A percentile compares a stretch with the other conserved stretches of the same genome.
Evolutionary conservation across 2,329 filamentous ascomycete species (phyloP).

Genomic region (Allantophomopsis lycopodina): DNA sequence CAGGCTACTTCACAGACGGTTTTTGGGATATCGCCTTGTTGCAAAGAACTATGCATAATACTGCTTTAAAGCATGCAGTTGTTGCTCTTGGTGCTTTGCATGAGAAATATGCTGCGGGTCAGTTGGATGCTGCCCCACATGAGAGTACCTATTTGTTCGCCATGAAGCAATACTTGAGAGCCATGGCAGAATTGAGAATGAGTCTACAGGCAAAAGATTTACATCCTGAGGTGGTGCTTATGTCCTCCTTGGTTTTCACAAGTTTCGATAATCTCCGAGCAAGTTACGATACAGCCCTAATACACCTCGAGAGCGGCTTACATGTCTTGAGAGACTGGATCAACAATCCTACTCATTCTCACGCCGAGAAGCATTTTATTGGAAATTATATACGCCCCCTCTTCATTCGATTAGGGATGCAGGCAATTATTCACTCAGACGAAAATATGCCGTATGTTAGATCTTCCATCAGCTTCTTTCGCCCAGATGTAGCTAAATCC

Average conservation of each 20-base stretch:
- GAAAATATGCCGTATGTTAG: slow-evolving; percentile 4
- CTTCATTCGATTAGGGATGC: slow-evolving; percentile 12
- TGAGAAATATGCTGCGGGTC: neutral
- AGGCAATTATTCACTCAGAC: slow-evolving; percentile 16
- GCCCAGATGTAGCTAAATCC: no score
- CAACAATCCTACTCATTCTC: slow-evolving; percentile 1
- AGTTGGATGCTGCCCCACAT: neutral
- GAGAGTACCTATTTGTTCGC: slow-evolving; percentile 8
- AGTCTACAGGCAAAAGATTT: slow-evolving; percentile 10
- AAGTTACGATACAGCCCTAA: slow-evolving; percentile 12
- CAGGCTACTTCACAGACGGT: neutral
- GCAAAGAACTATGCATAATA: slow-evolving; percentile 7
- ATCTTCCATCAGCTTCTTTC: no score
- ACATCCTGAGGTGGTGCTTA: slow-evolving; percentile 10
- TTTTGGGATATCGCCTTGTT: slow-evolving; percentile 7
- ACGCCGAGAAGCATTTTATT: slow-evolving; percentile 7
- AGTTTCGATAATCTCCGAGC: slow-evolving; percentile 16
- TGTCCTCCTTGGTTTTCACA: slow-evolving; percentile 16
- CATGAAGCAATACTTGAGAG: slow-evolving; percentile 15
- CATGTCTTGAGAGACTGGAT: slow-evolving; percentile 6
- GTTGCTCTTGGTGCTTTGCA: slow-evolving; percentile 11
- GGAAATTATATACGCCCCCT: slow-evolving; percentile 11
- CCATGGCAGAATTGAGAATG: slow-evolving; percentile 12
- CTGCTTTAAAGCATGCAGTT: slow-evolving; percentile 11
- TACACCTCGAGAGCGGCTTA: slow-evolving; percentile 15